These are phyloP conservation scores for Schizonepeta tenuifolia DNA, from an alignment of 257 asterid genomes.

Conservation along the genomic window DNA sequence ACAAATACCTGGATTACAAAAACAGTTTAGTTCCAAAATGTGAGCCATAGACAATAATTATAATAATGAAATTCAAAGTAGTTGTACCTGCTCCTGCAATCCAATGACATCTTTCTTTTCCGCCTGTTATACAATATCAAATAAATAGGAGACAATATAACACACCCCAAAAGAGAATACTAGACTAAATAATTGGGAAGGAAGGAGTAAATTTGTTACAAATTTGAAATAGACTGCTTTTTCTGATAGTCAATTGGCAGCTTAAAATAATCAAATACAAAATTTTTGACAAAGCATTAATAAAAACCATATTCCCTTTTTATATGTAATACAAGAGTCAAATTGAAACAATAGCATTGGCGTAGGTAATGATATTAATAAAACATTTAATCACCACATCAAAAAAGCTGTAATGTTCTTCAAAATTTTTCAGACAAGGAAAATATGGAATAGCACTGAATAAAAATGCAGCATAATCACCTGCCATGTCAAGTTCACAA, in stretches of 20 bases:
- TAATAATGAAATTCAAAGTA: constrained; percentile 13
- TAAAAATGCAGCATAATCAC: not conserved
- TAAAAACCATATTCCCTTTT: not conserved
- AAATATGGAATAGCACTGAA: not conserved
- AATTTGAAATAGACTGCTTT: not conserved
- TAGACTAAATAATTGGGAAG: not conserved
- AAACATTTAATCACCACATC: too few species aligned
- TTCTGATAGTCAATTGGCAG: not conserved
- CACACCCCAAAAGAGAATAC: not conserved
- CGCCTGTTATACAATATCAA: constrained; percentile 58
- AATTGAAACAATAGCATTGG: not conserved
- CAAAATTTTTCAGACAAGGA: too few species aligned
- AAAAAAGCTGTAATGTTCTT: too few species aligned
- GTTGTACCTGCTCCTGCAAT: constrained; percentile 86
- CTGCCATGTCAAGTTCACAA: too few species aligned
- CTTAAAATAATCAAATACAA: not conserved
- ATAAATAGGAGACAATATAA: not conserved
- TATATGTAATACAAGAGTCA: not conserved
- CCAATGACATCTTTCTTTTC: constrained; percentile 91
- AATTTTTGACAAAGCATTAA: not conserved
- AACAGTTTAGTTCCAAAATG: constrained; percentile 27
- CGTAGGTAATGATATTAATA: too few species aligned
- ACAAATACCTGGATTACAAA: constrained; percentile 73
- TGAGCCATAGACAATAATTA: constrained; percentile 9
- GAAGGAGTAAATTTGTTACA: not conserved